Evolutionary conservation across 2,329 filamentous ascomycete species (phyloP).

Genomic region (Botrytis fragariae): DNA sequence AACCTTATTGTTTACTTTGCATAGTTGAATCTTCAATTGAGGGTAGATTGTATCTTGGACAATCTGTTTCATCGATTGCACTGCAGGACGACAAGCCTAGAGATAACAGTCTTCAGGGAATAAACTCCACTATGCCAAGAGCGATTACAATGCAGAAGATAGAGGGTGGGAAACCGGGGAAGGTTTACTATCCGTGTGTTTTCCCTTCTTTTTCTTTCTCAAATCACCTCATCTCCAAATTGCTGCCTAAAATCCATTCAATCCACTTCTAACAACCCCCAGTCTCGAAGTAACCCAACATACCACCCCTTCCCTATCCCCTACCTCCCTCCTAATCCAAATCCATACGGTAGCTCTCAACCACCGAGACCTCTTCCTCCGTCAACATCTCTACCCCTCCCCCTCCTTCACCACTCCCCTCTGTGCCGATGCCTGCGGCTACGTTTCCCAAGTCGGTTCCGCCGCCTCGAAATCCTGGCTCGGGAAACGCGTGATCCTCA

Average conservation of each 20-base stretch:
- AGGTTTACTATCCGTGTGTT: constrained; percentile 90
- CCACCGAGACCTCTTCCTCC: constrained; percentile 92
- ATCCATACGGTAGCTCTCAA: constrained; percentile 82
- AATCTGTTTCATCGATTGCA: background rate
- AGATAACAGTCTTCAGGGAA: background rate
- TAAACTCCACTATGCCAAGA: constrained; percentile 31
- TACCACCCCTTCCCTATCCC: constrained; percentile 60
- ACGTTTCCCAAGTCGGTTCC: constrained; percentile 64
- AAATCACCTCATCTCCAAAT: constrained; percentile 28
- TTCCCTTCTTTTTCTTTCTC: constrained; percentile 31
- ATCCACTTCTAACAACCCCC: background rate
- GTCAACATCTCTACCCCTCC: constrained; percentile 85
- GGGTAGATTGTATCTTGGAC: background rate
- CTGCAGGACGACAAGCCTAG: background rate
- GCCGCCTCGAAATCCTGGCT: constrained; percentile 49
- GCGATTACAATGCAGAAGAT: constrained; percentile 55
- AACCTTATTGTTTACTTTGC: background rate
- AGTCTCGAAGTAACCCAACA: constrained; percentile 57
- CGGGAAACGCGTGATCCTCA: constrained; percentile 72
- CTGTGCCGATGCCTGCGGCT: constrained; percentile 78
- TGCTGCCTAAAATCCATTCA: background rate
- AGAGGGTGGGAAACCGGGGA: constrained; percentile 73
- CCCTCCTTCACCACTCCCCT: constrained; percentile 77
- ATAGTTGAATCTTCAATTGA: background rate
- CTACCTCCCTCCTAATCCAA: constrained; percentile 69